phyloP scores from a whole-genome alignment of 1,284 basidiomycete species.

The Pseudozyma thailandica region DNA sequence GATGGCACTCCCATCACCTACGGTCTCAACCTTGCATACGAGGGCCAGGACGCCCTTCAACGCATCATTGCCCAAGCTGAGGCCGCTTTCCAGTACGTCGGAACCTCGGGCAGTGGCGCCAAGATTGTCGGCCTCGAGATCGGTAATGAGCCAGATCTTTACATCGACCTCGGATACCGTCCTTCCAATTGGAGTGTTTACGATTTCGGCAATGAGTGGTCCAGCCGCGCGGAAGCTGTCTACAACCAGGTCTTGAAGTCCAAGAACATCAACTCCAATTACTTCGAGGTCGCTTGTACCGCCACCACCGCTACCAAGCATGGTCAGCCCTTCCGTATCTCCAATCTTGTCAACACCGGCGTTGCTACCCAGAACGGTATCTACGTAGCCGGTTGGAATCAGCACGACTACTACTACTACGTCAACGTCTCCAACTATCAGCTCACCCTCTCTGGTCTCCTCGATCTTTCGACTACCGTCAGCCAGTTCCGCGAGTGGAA shows the following conservation, averaged over 20 bases:
- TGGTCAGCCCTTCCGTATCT: conserved; percentile 52
- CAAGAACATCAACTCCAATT: conserved; percentile 37
- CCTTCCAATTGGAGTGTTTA: conserved; percentile 20
- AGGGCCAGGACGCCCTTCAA: conserved; percentile 32
- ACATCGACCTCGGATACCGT: conserved; percentile 49
- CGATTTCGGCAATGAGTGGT: conserved; percentile 52
- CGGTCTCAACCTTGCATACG: conserved; percentile 54
- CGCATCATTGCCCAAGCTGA: conserved; percentile 40
- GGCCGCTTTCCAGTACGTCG: conserved; percentile 36
- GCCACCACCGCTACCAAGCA: conserved; percentile 55
- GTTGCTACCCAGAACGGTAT: conserved; percentile 55
- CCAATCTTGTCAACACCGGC: conserved; percentile 49
- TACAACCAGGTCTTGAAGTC: conserved; percentile 45
- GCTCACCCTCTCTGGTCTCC: conserved; percentile 40
- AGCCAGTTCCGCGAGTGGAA: conserved; percentile 52
- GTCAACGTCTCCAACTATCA: conserved; percentile 41
- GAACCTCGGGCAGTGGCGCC: conserved; percentile 20
- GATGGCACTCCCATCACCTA: conserved; percentile 55
- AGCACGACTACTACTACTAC: conserved; percentile 63
- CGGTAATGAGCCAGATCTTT: conserved; percentile 60
- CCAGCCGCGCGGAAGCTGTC: conserved; percentile 31
- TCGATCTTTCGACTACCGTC: conserved; percentile 46
- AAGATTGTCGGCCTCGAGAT: conserved; percentile 56
- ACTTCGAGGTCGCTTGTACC: conserved; percentile 57
- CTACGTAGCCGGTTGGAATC: conserved; percentile 60